A percentile compares a stretch with the other conserved stretches of the same genome.
phyloP scores from a whole-genome alignment of 1,284 basidiomycete genomes.

The Naganishia sp. region DNA sequence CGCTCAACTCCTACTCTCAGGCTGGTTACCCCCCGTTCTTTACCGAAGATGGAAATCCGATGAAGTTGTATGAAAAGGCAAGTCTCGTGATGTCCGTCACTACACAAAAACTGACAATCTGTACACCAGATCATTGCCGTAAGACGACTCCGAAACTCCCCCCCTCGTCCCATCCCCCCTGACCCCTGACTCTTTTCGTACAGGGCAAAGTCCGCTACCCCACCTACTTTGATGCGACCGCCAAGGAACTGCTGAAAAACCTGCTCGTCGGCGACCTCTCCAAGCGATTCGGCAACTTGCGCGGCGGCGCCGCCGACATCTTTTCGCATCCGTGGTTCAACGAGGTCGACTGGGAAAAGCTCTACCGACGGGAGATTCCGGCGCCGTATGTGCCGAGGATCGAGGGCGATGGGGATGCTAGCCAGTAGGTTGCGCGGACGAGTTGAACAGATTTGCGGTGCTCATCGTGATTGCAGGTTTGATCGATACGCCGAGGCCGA shows the following conservation, averaged over 20 bases:
- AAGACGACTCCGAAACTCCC: neutral
- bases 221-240: constrained; percentile 73
- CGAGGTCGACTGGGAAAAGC: constrained; percentile 91
- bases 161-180: neutral
- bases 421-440: constrained; percentile 67
- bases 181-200: constrained; percentile 58
- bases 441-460: neutral
- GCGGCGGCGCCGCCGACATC: constrained; percentile 89
- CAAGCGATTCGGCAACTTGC: constrained; percentile 89
- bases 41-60: constrained; percentile 64
- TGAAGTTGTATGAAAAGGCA: constrained; percentile 92
- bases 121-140: constrained; percentile 48
- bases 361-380: constrained; percentile 82
- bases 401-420: constrained; percentile 79
- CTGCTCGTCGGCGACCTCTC: constrained; percentile 88
- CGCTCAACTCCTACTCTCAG: constrained; percentile 35
- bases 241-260: constrained; percentile 85
- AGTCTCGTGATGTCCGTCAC: constrained; percentile 49
- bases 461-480: constrained; percentile 43
- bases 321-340: constrained; percentile 96
- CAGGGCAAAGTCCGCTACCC: constrained; percentile 88
- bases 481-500: constrained; percentile 56
- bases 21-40: constrained; percentile 60
- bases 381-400: constrained; percentile 95
- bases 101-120: constrained; percentile 26